Percentiles rank a stretch among this genome's conserved stretches.
These are phyloP conservation scores for Oryza longistaminata DNA, from an alignment of 176 grass and related monocot species.

Conservation along the genomic window DNA sequence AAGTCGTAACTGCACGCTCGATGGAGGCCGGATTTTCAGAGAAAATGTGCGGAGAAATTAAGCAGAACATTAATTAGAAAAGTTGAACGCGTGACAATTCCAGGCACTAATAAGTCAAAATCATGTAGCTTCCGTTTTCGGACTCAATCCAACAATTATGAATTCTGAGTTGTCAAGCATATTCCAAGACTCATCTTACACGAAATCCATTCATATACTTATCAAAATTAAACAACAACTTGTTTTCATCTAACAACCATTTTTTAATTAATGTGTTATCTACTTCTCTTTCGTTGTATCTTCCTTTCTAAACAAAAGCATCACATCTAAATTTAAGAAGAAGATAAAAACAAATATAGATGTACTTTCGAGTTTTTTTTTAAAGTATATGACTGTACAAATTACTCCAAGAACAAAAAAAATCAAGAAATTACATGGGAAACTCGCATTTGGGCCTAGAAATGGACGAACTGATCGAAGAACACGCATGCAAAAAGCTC, in stretches of 20 bases:
- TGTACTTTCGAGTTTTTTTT: neutral
- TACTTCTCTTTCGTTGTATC: neutral
- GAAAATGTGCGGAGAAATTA: neutral
- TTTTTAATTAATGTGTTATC: neutral
- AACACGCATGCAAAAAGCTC: neutral
- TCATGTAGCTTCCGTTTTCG: neutral
- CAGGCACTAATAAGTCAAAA: neutral
- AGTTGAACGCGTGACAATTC: neutral
- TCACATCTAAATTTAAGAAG: neutral
- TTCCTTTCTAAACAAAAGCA: neutral
- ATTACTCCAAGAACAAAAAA: neutral
- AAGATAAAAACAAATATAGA: neutral
- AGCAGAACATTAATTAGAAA: neutral
- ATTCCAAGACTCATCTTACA: neutral
- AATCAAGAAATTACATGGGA: neutral
- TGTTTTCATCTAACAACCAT: neutral
- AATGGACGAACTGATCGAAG: neutral
- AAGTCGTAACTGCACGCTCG: neutral
- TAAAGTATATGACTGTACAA: neutral
- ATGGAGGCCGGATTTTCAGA: neutral
- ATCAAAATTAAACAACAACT: neutral
- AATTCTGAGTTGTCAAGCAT: slow-evolving; percentile 1
- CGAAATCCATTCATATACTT: neutral
- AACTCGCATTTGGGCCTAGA: neutral
- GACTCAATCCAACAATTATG: neutral